Percentiles rank a stretch among this genome's conserved stretches.
phyloP scores from a whole-genome alignment of 768 basidiomycete genomes.

The Kwoniella sp. region DNA sequence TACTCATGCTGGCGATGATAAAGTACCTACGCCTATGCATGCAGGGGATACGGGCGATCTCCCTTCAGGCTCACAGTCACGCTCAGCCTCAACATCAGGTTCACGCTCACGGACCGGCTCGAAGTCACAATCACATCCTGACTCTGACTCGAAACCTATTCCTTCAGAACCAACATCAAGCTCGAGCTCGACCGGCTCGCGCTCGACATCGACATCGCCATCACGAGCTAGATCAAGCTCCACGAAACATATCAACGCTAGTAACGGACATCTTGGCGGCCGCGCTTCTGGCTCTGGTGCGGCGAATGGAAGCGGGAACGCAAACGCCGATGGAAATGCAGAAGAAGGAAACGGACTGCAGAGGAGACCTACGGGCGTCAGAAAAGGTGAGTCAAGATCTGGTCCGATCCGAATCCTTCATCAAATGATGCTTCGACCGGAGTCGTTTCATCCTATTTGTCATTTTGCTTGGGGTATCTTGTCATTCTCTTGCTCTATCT shows the following conservation, averaged over 20 bases:
- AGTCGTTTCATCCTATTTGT: not conserved
- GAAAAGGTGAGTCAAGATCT: not conserved
- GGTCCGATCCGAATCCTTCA: not conserved
- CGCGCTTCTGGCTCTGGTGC: no score
- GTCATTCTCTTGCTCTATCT: no score
- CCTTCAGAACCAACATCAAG: no score
- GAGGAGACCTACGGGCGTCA: not conserved
- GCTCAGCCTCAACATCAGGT: no score
- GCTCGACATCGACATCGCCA: not conserved
- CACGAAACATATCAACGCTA: not conserved
- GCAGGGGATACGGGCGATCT: not conserved
- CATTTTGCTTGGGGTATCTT: no score
- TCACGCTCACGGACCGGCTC: no score
- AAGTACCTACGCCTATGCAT: not conserved
- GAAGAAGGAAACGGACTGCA: not conserved
- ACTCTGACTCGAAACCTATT: no score
- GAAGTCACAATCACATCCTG: no score
- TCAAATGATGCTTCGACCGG: no score
- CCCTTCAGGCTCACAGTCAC: no score
- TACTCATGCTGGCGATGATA: no score
- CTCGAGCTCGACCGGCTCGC: not conserved
- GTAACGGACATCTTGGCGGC: no score
- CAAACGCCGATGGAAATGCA: not conserved
- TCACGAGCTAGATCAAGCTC: not conserved
- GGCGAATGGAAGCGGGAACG: not conserved